Evolutionary conservation across 2,329 filamentous ascomycete species (phyloP).

Genomic region (Knufia fluminis): DNA sequence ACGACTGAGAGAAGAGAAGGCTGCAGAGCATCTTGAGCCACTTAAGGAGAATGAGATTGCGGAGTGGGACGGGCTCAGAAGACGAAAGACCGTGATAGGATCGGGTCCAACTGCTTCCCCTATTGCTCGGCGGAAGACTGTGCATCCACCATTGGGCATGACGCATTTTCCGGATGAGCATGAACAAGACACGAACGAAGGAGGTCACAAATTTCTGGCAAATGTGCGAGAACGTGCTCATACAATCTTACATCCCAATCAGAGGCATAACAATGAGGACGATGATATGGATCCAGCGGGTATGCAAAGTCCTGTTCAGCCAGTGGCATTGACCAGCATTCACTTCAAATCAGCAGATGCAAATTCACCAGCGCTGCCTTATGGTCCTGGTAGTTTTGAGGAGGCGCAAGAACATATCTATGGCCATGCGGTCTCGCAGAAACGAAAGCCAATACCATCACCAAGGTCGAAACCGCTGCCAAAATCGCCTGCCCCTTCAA

Average conservation of each 20-base stretch:
- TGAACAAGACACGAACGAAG: conserved; percentile 30
- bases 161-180: conserved; percentile 63
- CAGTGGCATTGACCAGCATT: conserved; percentile 56
- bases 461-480: conserved; percentile 22
- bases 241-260: conserved; percentile 29
- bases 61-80: conserved; percentile 85
- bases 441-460: conserved; percentile 22
- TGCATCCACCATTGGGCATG: conserved; percentile 79
- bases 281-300: conserved; percentile 28
- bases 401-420: conserved; percentile 40
- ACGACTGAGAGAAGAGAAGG: conserved; percentile 69
- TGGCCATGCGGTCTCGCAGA: conserved; percentile 39
- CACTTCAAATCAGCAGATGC: conserved; percentile 42
- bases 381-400: conserved; percentile 24
- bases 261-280: conserved; percentile 29
- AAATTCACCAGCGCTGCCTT: conserved; percentile 23
- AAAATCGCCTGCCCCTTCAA: conserved; percentile 16
- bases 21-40: conserved; percentile 59
- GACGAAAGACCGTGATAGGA: conserved; percentile 53
- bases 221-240: conserved; percentile 32
- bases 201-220: conserved; percentile 26
- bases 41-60: conserved; percentile 71
- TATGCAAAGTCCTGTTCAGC: conserved; percentile 49
- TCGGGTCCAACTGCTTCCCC: conserved; percentile 37
- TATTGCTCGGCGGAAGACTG: conserved; percentile 36